phyloP scores from a whole-genome alignment of 2,329 filamentous ascomycete genomes.

The Drechslerella coelobrocha region DNA sequence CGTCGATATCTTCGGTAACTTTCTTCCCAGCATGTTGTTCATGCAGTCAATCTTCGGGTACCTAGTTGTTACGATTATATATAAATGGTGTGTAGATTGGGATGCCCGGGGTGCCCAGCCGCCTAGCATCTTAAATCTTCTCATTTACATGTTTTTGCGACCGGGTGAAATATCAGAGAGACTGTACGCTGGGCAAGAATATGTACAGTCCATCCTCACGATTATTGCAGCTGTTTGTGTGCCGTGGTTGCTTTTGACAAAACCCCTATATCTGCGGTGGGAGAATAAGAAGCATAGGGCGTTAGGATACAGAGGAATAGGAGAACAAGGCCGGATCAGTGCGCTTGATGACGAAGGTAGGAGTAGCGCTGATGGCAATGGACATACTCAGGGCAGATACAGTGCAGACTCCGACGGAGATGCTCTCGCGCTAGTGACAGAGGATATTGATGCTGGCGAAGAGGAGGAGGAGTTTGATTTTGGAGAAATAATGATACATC shows the following conservation, averaged over 20 bases:
- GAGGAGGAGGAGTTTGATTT: constrained; percentile 98
- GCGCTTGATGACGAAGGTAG: constrained; percentile 87
- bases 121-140: constrained; percentile 93
- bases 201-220: constrained; percentile 78
- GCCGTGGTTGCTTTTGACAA: constrained; percentile 87
- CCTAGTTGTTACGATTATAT: constrained; percentile 88
- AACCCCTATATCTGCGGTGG: constrained; percentile 92
- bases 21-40: constrained; percentile 97
- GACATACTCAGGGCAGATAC: constrained; percentile 66
- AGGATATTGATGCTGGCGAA: constrained; percentile 74
- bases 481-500: constrained; percentile 96
- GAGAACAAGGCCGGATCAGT: constrained; percentile 81
- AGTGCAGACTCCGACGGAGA: constrained; percentile 79
- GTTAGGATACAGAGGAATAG: constrained; percentile 79
- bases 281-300: constrained; percentile 90
- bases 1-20: constrained; percentile 97
- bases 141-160: constrained; percentile 98
- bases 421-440: constrained; percentile 84
- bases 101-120: constrained; percentile 69
- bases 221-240: constrained; percentile 85
- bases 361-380: constrained; percentile 58
- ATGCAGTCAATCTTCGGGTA: constrained; percentile 99
- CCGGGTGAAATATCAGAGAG: constrained; percentile 73
- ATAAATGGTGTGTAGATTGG: constrained; percentile 98
- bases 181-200: constrained; percentile 78